Base-by-base conservation (phyloP, 495 filamentous ascomycete genomes). In the Lepidopterella palustris region DNA sequence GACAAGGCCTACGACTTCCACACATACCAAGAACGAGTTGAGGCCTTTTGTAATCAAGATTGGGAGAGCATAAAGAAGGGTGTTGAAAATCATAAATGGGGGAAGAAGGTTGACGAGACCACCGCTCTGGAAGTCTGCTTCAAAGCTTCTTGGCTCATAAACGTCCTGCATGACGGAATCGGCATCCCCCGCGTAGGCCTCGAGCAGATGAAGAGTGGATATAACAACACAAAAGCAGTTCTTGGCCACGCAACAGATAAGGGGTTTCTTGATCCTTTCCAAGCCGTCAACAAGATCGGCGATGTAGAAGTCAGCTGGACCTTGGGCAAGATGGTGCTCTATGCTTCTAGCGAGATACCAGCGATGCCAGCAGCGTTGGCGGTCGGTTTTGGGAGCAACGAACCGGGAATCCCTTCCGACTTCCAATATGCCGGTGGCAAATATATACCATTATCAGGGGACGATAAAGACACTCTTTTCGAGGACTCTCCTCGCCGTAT, bases 291-390 rank as follows among this genome's bases (percentile, higher is more conserved):
- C 72, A 95, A 95, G 75, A 92, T 99, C 61, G 82, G 89, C 62
- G 87, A 82, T 39, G 87, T 89, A 13, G 93, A 99, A 75, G 88
- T 99, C n/a, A 95, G 89, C 74, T 99, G 93, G 93, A 97, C 93
- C 0, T 76, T 99, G 0, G 93, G 93, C 2, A 96, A 96, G 73
- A 97, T 97, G 79, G 85, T 97, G n/a, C 82, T 99, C 21, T 99
- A 97, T 65, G 93, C 92, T 0, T 84, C 93, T 5, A 91, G 89
- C 5, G 89, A 97, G 71, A 79, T 97, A 15, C 86, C 87, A 0
- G 79, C 87, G 0, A 73, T 75, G 1, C 73, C 79, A 27, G 78
- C 84, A 50, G 72, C 76, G 5, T 76, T 88, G 5, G 87, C 89
- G 0, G 95, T 99, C 8, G 93, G 93, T 0, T 97, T 97, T 68